phyloP scores from a whole-genome alignment of 202 grass and related monocot genomes.

The Musa balbisiana region DNA sequence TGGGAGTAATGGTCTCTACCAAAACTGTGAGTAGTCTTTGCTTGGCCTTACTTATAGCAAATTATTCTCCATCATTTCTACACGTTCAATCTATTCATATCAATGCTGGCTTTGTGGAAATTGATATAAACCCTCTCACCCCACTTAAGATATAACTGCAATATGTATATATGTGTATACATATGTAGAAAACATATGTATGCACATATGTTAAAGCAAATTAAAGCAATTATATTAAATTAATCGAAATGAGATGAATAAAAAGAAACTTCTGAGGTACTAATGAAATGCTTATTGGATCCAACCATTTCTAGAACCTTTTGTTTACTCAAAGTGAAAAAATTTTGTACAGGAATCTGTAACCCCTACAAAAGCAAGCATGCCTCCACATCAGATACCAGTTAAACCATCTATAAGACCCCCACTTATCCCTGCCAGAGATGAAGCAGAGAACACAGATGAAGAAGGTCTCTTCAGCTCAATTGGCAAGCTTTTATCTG shows the following conservation, averaged over 20 bases:
- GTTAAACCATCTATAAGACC: constrained; percentile 39
- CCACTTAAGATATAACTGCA: too few relatives aligned
- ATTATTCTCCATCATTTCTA: constrained; percentile 18
- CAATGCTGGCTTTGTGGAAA: constrained; percentile 15
- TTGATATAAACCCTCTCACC: too few relatives aligned
- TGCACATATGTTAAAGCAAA: too few relatives aligned
- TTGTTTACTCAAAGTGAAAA: constrained; percentile 3
- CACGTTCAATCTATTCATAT: constrained; percentile 34
- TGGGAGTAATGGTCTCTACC: constrained; percentile 25
- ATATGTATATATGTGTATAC: too few relatives aligned
- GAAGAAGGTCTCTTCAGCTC: constrained; percentile 59
- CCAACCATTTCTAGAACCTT: neutral
- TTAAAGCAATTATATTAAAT: too few relatives aligned
- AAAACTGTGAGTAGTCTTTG: constrained; percentile 8
- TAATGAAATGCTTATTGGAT: too few relatives aligned
- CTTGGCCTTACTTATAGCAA: neutral
- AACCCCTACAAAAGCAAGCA: constrained; percentile 42
- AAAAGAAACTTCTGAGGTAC: too few relatives aligned
- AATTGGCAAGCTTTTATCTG: constrained; percentile 43
- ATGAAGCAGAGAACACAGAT: constrained; percentile 46
- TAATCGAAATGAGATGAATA: too few relatives aligned
- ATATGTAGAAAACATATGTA: too few relatives aligned
- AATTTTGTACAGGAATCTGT: constrained; percentile 37
- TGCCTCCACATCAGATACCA: constrained; percentile 54
- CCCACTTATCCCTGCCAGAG: constrained; percentile 49